phyloP scores from a whole-genome alignment of 1,284 basidiomycete species.

The Cryptococcus sp. region DNA sequence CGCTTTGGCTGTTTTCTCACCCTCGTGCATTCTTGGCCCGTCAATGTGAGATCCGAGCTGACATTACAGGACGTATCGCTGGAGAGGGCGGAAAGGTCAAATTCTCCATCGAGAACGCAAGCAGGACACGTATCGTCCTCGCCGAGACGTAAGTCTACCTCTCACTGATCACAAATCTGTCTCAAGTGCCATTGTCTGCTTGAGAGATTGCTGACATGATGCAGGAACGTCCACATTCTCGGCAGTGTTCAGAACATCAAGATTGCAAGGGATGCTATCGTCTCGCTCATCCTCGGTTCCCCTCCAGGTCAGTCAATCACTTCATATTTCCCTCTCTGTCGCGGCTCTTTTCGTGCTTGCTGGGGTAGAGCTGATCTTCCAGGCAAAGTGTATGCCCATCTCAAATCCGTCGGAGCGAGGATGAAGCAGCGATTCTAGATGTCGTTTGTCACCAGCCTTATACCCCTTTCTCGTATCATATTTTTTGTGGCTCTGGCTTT shows the following conservation, averaged over 20 bases:
- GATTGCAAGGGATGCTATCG: conserved; percentile 90
- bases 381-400: conserved; percentile 82
- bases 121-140: conserved; percentile 89
- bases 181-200: too few relatives aligned
- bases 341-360: too few relatives aligned
- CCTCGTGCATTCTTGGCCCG: neutral
- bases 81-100: conserved; percentile 98
- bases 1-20: neutral
- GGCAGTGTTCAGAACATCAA: conserved; percentile 76
- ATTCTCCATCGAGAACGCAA: conserved; percentile 97
- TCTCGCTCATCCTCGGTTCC: conserved; percentile 88
- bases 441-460: neutral
- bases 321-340: too few relatives aligned
- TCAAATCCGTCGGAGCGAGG: conserved; percentile 83
- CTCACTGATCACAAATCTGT: too few relatives aligned
- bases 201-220: conserved; percentile 1
- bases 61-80: conserved; percentile 76
- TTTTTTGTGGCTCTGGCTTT: too few relatives aligned
- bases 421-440: conserved; percentile 75
- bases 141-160: conserved; percentile 78
- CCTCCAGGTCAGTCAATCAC: conserved; percentile 62
- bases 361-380: neutral
- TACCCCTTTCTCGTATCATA: neutral
- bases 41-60: conserved; percentile 1
- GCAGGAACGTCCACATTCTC: conserved; percentile 54